Base-by-base conservation (phyloP, 75 land plant genomes). In the Azolla pinnata region DNA sequence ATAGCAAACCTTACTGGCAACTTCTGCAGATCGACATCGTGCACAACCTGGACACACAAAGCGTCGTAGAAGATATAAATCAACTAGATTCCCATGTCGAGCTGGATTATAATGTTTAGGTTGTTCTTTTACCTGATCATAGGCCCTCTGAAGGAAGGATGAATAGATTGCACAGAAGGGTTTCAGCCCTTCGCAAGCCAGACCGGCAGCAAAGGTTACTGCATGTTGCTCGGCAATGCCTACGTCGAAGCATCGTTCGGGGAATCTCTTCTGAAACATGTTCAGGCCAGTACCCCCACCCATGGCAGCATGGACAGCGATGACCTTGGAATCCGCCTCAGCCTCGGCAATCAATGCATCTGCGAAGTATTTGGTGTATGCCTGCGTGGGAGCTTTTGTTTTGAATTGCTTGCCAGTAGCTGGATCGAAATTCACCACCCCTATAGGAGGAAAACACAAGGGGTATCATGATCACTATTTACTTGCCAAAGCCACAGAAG, bases 211-310 rank as follows among this genome's bases (percentile, higher is more conserved):
- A 71, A 86, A 86, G 48, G 90, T 86, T 12, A 86, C 81, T 17
- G 83, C 90, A 75, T 83, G 90, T 61, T 83, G 90, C 31, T 86
- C 87, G 10, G 90, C 83, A 65, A 86, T 86, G 4, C 90, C 90
- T 35, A 86, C 87, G 70, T 86, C 87, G 61, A 86, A 86, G 34
- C 74, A 83, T 59, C 73, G 77, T 7, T 86, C 73, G 21, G 83
- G 83, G 66, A 83, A 86, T 20, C 65, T 56, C 38, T 69, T 70
- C 47, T 64, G 71, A 49, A 83, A 80, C 26, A 69, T 46, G 51
- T 73, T 67, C 55, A 86, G 64, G n/a, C 81, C 71, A 18, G 66
- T 73, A 23, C 79, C 87, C 49, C 75, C 68, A 10, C 74, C 78
- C 81, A 80, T 81, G 25, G 79, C 87, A 19, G 87, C 87, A 67